Conservation (phyloP, 208 protist genomes). For the Wallacemonas collosoma region DNA sequence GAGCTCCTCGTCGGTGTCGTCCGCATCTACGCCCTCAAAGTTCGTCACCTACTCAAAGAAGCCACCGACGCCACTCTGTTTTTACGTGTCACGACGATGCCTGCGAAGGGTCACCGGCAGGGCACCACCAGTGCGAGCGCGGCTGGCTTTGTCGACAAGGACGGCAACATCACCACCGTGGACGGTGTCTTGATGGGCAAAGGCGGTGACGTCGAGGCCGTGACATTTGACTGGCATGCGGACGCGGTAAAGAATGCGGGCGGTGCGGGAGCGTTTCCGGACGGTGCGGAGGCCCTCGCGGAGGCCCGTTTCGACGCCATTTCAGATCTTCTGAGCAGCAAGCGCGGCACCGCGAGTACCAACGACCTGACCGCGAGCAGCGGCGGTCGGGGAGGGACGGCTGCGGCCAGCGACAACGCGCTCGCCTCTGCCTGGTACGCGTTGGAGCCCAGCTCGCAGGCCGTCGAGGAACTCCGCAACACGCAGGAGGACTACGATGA, state of each 20-base stretch:
- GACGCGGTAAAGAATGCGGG: constrained; percentile 21
- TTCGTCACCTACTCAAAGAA: constrained; percentile 88
- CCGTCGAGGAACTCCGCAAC: constrained; percentile 48
- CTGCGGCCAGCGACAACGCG: constrained; percentile 31
- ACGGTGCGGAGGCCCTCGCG: constrained; percentile 47
- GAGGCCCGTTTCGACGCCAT: constrained; percentile 83
- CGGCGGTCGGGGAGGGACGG: constrained; percentile 19
- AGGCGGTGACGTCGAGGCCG: constrained; percentile 75
- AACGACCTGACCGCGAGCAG: constrained; percentile 11
- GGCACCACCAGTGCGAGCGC: constrained; percentile 7
- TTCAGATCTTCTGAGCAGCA: constrained; percentile 62
- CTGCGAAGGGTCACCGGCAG: constrained; percentile 23
- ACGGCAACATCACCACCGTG: constrained; percentile 25
- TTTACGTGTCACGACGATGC: constrained; percentile 58
- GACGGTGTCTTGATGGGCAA: constrained; percentile 59
- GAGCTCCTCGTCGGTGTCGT: constrained; percentile 97
- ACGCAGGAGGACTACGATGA: constrained; percentile 84
- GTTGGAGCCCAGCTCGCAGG: constrained; percentile 70
- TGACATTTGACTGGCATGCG: constrained; percentile 71
- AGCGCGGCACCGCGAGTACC: background rate
- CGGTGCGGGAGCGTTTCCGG: constrained; percentile 19
- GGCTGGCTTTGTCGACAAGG: constrained; percentile 30
- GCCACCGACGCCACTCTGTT: constrained; percentile 81
- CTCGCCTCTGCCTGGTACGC: constrained; percentile 78
- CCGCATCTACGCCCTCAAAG: constrained; percentile 96